Percentiles rank a stretch among this genome's conserved stretches.
These are phyloP conservation scores for Dipodascus geniculatus DNA, from an alignment of 805 yeast species.

Conservation along the genomic window DNA sequence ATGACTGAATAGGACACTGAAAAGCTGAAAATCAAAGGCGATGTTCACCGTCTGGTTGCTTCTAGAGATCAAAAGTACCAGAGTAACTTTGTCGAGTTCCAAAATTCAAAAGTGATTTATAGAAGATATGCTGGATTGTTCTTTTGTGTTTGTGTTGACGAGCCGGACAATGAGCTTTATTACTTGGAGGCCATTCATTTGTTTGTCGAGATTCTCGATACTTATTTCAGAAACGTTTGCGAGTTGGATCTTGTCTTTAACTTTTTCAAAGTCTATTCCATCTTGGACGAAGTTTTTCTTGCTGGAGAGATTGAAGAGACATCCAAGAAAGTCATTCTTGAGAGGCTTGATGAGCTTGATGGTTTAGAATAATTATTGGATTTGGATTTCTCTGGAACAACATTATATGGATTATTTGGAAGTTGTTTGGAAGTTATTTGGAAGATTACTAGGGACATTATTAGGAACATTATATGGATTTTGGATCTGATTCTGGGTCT, in stretches of 20 bases:
- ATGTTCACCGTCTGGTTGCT: conserved; percentile 68
- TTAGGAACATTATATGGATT: no score
- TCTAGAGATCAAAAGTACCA: conserved; percentile 77
- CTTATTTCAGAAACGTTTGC: conserved; percentile 81
- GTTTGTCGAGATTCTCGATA: conserved; percentile 78
- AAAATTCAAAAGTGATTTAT: conserved; percentile 60
- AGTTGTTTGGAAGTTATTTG: no score
- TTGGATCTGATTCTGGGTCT: no score
- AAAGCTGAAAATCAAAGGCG: conserved; percentile 38
- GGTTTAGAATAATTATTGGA: conserved; percentile 38
- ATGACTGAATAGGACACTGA: conserved; percentile 28
- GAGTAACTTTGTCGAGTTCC: conserved; percentile 67
- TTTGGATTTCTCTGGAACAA: no score
- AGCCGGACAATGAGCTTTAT: conserved; percentile 69
- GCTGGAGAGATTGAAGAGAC: conserved; percentile 91
- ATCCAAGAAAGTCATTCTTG: conserved; percentile 54
- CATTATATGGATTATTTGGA: background rate
- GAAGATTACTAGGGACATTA: no score
- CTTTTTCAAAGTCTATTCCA: conserved; percentile 70
- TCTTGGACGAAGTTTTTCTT: conserved; percentile 75
- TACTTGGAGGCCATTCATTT: conserved; percentile 78
- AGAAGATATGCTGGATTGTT: conserved; percentile 86
- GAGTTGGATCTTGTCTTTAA: conserved; percentile 89
- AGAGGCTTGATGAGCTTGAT: conserved; percentile 55
- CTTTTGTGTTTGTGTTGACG: conserved; percentile 73